phyloP scores from a whole-genome alignment of 108 stramenopile species.

The Cyclostephanos tholiformis region DNA sequence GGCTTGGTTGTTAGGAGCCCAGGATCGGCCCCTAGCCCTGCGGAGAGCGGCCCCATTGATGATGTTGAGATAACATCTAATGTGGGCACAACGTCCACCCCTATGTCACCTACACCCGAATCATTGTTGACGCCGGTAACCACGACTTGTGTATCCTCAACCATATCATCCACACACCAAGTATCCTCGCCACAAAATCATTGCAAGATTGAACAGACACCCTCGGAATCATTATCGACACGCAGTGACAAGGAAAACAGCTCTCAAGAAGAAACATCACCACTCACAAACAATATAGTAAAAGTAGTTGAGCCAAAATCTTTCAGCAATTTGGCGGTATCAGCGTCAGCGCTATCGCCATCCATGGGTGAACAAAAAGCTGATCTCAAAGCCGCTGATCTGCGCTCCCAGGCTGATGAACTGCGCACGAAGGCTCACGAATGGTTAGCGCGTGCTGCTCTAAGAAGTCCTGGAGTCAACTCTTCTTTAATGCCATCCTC shows the following conservation, averaged over 20 bases:
- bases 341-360: constrained; percentile 15
- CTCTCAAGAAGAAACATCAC: neutral
- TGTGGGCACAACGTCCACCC: neutral
- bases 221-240: neutral
- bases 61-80: neutral
- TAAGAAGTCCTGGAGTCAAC: neutral
- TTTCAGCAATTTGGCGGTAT: neutral
- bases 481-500: constrained; percentile 1
- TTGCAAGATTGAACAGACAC: neutral
- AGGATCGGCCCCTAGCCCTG: neutral
- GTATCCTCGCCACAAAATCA: neutral
- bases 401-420: constrained; percentile 19
- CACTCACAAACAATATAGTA: neutral
- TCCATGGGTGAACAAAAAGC: constrained; percentile 4
- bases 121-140: neutral
- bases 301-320: neutral
- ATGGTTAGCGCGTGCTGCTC: neutral
- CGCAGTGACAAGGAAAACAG: constrained; percentile 4
- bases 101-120: neutral
- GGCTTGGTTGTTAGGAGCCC: neutral
- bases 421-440: constrained; percentile 20
- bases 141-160: neutral
- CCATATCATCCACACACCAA: neutral
- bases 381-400: constrained; percentile 14
- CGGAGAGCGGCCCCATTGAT: neutral